Percentiles rank a stretch among this genome's conserved stretches.
Evolutionary conservation across 129 eudicot genomes (phyloP).

Genomic region (Calendula officinalis): DNA sequence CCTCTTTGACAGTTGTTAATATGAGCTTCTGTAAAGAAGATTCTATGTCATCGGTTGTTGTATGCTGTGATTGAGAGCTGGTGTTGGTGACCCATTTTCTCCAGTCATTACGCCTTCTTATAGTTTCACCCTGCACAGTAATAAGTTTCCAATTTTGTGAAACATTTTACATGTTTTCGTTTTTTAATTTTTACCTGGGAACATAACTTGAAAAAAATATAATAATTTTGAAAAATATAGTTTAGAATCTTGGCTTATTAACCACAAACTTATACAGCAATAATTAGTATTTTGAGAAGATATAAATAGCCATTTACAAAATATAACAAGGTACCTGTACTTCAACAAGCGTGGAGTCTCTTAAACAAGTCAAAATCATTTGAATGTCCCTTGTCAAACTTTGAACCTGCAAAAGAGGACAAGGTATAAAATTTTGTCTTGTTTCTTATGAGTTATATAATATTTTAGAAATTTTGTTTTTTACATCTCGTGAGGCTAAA

Average conservation of each 20-base stretch:
- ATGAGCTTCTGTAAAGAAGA: constrained; percentile 36
- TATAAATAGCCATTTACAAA: neutral
- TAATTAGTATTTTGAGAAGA: neutral
- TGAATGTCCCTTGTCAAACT: constrained; percentile 42
- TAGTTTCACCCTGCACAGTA: constrained; percentile 43
- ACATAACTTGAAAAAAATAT: too few relatives aligned
- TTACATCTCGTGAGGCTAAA: too few relatives aligned
- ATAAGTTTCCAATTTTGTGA: too few relatives aligned
- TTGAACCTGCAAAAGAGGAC: constrained; percentile 46
- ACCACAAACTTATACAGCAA: too few relatives aligned
- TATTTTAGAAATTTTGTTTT: too few relatives aligned
- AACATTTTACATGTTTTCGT: too few relatives aligned
- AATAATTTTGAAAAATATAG: too few relatives aligned
- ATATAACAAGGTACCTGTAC: constrained; percentile 45
- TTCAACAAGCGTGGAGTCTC: constrained; percentile 54
- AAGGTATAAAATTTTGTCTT: neutral
- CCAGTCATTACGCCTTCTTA: constrained; percentile 56
- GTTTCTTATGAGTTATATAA: too few relatives aligned
- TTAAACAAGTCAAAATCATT: constrained; percentile 46
- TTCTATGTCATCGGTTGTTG: constrained; percentile 24
- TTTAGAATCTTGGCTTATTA: too few relatives aligned
- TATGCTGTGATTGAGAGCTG: constrained; percentile 18
- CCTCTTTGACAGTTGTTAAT: neutral
- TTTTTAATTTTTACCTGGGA: too few relatives aligned
- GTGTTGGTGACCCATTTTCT: constrained; percentile 30